Conservation (phyloP, 257 asterid genomes). For the Phtheirospermum japonicum region DNA sequence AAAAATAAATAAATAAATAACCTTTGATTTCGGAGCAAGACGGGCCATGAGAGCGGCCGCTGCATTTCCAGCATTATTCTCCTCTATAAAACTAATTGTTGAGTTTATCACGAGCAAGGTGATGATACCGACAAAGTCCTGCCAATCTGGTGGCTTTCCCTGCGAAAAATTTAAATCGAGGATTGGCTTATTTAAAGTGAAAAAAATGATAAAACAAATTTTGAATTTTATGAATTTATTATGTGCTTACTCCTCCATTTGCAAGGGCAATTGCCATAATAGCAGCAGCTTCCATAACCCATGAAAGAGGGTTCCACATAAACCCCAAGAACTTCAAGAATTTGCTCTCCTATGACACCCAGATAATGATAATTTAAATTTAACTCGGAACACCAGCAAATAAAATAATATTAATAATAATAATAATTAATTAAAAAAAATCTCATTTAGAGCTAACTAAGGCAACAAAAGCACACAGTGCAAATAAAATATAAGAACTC, state of each 20-base stretch:
- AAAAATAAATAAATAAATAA: conserved; percentile 19
- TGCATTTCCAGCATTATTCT: conserved; percentile 99
- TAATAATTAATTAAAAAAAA: too few species aligned
- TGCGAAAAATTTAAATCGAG: conserved; percentile 34
- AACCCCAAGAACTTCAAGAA: conserved; percentile 84
- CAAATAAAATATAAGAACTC: background rate
- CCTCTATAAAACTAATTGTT: conserved; percentile 93
- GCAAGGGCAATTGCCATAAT: conserved; percentile 99
- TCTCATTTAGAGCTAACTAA: too few species aligned
- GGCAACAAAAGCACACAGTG: background rate
- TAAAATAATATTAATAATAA: too few species aligned
- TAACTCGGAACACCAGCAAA: conserved; percentile 16
- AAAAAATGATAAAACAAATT: background rate
- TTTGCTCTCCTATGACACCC: conserved; percentile 76
- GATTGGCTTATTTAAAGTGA: background rate
- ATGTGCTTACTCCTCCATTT: conserved; percentile 98
- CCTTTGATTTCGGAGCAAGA: conserved; percentile 97
- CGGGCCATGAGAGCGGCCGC: conserved; percentile 99
- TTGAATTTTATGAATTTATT: conserved; percentile 12
- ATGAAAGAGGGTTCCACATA: conserved; percentile 99
- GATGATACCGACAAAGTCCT: conserved; percentile 94
- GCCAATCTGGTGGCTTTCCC: conserved; percentile 99
- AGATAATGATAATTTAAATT: conserved; percentile 12
- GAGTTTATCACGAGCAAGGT: conserved; percentile 87
- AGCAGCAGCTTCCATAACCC: conserved; percentile 99